phyloP scores from a whole-genome alignment of 208 protist genomes.

The Sergeia podlipaevii region DNA sequence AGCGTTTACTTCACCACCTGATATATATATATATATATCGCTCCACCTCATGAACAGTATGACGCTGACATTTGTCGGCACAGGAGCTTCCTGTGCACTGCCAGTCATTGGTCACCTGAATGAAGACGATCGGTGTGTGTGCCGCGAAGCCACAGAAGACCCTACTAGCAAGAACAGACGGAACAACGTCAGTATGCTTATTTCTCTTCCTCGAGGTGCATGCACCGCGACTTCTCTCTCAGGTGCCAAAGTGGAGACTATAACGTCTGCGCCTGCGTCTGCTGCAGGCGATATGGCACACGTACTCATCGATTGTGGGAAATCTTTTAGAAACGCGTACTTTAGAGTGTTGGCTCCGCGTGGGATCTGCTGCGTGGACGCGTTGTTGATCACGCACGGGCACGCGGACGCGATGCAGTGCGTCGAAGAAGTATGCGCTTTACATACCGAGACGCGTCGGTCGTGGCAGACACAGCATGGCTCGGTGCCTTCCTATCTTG shows the following conservation, averaged over 20 bases:
- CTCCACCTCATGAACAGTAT: background rate
- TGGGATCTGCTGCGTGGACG: slow-evolving; percentile 28
- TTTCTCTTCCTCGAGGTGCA: slow-evolving; percentile 13
- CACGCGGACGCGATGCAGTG: slow-evolving; percentile 43
- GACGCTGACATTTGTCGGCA: slow-evolving; percentile 55
- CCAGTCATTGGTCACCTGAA: slow-evolving; percentile 80
- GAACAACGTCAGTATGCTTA: slow-evolving; percentile 46
- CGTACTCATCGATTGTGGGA: slow-evolving; percentile 47
- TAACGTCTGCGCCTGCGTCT: too few relatives aligned
- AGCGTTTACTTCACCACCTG: background rate
- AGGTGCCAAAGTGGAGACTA: background rate
- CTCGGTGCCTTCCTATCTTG: slow-evolving; percentile 13
- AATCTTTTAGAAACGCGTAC: slow-evolving; percentile 50
- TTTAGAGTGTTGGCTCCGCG: slow-evolving; percentile 27
- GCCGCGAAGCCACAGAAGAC: background rate
- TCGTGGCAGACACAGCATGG: background rate
- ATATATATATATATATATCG: background rate
- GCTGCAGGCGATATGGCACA: slow-evolving; percentile 13
- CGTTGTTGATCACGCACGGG: slow-evolving; percentile 48
- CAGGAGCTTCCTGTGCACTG: slow-evolving; percentile 73
- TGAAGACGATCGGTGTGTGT: slow-evolving; percentile 11
- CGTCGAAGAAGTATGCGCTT: slow-evolving; percentile 25
- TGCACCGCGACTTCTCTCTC: background rate
- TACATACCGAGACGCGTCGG: slow-evolving; percentile 5
- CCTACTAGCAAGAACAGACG: slow-evolving; percentile 20